Conservation (phyloP, 306 rosid species). For the Nissolia schottii region DNA sequence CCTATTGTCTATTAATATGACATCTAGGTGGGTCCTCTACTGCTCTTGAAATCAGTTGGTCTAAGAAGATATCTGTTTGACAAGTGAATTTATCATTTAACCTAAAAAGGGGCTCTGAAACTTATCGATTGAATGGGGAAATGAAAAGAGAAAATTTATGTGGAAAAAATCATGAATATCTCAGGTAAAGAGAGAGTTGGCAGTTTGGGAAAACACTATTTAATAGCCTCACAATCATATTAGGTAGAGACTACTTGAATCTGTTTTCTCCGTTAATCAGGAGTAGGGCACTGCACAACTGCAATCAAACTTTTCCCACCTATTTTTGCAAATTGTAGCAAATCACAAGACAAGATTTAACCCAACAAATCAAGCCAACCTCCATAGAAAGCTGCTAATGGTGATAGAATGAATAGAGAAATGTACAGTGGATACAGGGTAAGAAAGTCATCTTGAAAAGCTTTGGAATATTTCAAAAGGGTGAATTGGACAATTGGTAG, state of each 20-base stretch:
- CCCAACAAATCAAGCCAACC: constrained; percentile 2
- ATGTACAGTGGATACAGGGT: background rate
- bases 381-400: background rate
- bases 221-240: background rate
- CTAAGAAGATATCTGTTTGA: background rate
- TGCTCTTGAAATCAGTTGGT: constrained; percentile 3
- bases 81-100: background rate
- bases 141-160: background rate
- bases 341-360: background rate
- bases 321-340: background rate
- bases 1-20: background rate
- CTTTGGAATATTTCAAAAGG: constrained; percentile 8
- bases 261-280: background rate
- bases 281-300: background rate
- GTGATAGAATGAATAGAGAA: background rate
- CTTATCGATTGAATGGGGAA: background rate
- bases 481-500: background rate
- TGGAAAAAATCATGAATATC: background rate
- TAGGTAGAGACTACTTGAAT: background rate
- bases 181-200: background rate
- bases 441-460: background rate
- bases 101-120: background rate
- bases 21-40: background rate
- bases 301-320: background rate
- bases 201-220: background rate